Base-by-base conservation (phyloP, 768 basidiomycete species). In the Saitozyma podzolica region DNA sequence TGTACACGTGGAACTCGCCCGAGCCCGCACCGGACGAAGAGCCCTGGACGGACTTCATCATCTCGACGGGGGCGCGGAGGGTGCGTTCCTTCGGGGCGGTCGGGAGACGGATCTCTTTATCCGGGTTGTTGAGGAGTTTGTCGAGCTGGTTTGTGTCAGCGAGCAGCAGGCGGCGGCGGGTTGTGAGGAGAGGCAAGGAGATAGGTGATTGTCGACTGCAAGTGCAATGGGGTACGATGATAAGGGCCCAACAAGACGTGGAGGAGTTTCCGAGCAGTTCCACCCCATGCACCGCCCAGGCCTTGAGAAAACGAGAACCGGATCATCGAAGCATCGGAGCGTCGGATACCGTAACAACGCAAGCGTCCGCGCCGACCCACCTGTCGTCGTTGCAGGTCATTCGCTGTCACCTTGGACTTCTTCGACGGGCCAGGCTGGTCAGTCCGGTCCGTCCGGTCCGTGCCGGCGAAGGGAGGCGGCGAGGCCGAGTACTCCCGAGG, bases 41-140 rank as follows among this genome's bases (percentile, higher is more conserved):
- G 0, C 96, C 96, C 80, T 97, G 94, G 8, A 99, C 95, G 71
- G 98, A 98, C 84, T 96, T 97, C 91, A 99, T 97, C 81, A 82
- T 82, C 66, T 84, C 96, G 17, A 92, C 83, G 40, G 72, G 69
- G 3, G 66, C 63, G 52, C 65, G 19, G 13, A 97, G 83, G 0
- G 83, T 84, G 82, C 91, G 93, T 65, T 90, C 89, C 78, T 90
- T 89, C 6, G 89, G 88, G 0, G 89, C 83, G n/a, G 84, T 72
- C 1, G 94, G 92, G 9, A 98, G 81, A 74, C 85, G 85, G 0
- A 88, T 90, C 1, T 88, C 86, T 76, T 92, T 94, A 8, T 84
- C 77, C 0, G 96, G 96, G 70, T 98, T 90, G 76, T 89, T 91
- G 65, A 98, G 86, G 41, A 99, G 86, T 68, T 86, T 89, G 20